These are phyloP conservation scores for Emericellopsis terricola DNA, from an alignment of 495 filamentous ascomycete species.

Conservation along the genomic window DNA sequence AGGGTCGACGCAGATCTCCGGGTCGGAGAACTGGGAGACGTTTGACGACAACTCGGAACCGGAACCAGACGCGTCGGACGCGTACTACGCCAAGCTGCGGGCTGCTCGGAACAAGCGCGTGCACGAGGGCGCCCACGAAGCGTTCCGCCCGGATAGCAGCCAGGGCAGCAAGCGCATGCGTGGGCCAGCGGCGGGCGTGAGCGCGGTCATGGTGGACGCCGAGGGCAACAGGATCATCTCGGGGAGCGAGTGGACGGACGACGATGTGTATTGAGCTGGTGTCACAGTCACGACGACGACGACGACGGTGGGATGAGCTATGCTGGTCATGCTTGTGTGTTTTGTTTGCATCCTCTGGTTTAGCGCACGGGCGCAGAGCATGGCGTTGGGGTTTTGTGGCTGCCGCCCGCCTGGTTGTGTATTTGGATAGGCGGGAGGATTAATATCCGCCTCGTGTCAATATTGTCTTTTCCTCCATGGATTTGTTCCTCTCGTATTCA, in stretches of 20 bases:
- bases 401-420: too few relatives aligned
- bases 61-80: conserved; percentile 52
- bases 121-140: conserved; percentile 22
- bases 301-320: too few relatives aligned
- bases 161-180: conserved; percentile 15
- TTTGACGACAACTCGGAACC: conserved; percentile 65
- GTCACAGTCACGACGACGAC: too few relatives aligned
- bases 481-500: too few relatives aligned
- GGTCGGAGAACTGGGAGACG: conserved; percentile 92
- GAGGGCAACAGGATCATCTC: conserved; percentile 32
- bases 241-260: conserved; percentile 38
- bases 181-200: conserved; percentile 17
- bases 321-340: conserved; percentile 2
- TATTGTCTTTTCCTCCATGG: too few relatives aligned
- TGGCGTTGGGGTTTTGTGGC: too few relatives aligned
- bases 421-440: too few relatives aligned
- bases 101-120: conserved; percentile 30
- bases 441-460: too few relatives aligned
- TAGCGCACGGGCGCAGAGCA: too few relatives aligned
- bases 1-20: conserved; percentile 43
- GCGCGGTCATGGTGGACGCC: conserved; percentile 19
- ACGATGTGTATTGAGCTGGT: conserved; percentile 21
- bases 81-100: conserved; percentile 59
- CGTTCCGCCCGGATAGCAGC: conserved; percentile 9
- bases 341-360: too few relatives aligned